Percentiles rank a stretch among this genome's conserved stretches.
These are phyloP conservation scores for Epichloe typhina DNA, from an alignment of 2,329 filamentous ascomycete genomes.

Conservation along the genomic window DNA sequence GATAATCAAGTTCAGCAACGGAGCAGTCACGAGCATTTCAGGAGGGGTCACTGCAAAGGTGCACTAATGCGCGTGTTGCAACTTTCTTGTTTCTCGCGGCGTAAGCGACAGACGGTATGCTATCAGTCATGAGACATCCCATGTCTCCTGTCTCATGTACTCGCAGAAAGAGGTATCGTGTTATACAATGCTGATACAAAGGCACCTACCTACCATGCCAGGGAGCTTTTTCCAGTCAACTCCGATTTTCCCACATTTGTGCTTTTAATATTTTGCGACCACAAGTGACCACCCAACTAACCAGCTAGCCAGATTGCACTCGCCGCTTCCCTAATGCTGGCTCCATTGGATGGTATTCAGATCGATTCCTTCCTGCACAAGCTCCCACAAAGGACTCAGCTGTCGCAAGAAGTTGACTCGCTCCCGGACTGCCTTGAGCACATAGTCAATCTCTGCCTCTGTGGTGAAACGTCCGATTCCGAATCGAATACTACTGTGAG, in stretches of 20 bases:
- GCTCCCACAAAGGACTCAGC: conserved; percentile 89
- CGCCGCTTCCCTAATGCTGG: conserved; percentile 54
- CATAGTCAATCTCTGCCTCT: conserved; percentile 90
- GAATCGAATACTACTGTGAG: conserved; percentile 94
- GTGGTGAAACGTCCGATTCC: conserved; percentile 96
- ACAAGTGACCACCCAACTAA: not conserved
- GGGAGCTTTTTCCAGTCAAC: conserved; percentile 2
- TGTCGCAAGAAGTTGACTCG: conserved; percentile 88
- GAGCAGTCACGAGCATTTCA: too few species aligned
- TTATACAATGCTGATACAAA: conserved; percentile 22
- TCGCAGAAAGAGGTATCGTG: conserved; percentile 20
- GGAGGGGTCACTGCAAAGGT: too few species aligned
- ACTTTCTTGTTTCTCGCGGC: not conserved
- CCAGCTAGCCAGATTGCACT: not conserved
- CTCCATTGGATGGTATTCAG: conserved; percentile 97
- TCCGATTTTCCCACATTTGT: not conserved
- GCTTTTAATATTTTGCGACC: not conserved
- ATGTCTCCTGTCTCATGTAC: conserved; percentile 1
- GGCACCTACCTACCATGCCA: conserved; percentile 11
- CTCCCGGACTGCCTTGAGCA: conserved; percentile 83
- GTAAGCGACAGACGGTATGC: conserved; percentile 3
- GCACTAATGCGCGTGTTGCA: not conserved
- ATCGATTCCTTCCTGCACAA: conserved; percentile 94
- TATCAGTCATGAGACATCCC: not conserved
- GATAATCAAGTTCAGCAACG: too few species aligned